Conservation (phyloP, 2,329 filamentous ascomycete species). For the Nectriaceae sp. region DNA sequence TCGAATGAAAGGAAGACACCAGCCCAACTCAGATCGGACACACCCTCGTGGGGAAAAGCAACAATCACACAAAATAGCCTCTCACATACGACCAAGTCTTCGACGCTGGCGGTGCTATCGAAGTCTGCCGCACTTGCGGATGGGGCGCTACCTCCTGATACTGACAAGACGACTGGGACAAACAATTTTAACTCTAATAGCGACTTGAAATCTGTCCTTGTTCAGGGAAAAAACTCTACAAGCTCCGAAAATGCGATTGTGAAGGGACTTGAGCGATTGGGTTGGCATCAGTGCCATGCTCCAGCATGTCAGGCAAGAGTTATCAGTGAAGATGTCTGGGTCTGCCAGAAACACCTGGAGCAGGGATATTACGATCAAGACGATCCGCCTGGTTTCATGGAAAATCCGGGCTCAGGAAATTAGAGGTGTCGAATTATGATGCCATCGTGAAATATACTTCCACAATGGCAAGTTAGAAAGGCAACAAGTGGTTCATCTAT, state of each 20-base stretch:
- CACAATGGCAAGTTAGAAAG: too few species aligned
- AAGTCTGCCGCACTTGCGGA: background rate
- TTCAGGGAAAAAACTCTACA: background rate
- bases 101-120: background rate
- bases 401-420: constrained; percentile 1
- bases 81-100: background rate
- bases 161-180: background rate
- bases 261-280: background rate
- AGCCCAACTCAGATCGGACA: too few species aligned
- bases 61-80: background rate
- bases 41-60: background rate
- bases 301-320: constrained; percentile 2
- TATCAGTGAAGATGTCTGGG: constrained; percentile 6
- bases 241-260: background rate
- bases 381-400: constrained; percentile 11
- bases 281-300: constrained; percentile 9
- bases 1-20: too few species aligned
- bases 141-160: background rate
- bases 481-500: too few species aligned
- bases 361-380: constrained; percentile 6
- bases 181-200: background rate
- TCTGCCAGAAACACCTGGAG: constrained; percentile 10
- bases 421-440: background rate
- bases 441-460: background rate
- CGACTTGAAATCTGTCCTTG: background rate